Base-by-base conservation (phyloP, 176 grass and related monocot species). In the Ensete glaucum region DNA sequence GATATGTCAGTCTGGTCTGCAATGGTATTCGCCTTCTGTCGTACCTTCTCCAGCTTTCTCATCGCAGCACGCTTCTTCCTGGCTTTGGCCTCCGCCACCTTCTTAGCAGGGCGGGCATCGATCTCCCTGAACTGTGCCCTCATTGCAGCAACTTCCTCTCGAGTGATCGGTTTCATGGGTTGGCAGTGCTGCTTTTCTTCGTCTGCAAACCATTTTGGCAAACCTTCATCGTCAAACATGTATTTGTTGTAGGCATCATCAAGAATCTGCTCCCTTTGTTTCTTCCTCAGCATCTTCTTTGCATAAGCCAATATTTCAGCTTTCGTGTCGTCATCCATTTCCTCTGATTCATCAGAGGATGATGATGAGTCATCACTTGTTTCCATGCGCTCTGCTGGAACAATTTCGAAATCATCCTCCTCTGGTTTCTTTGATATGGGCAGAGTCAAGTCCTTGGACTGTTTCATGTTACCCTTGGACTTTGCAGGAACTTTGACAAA, bases 251-350 rank as follows among this genome's bases (percentile, higher is more conserved):
- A 99, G 64, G 88, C 86, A 54, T 94, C 91, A 53, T 99, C 95
- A 20, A 99, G 88, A 53, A 99, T 94, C 72, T 94, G 88, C 73
- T 99, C 95, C 69, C 95, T 88, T 66, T 91, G 86, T 78, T 99
- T 99, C 88, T 99, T 99, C 79, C 90, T 89, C 80, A 94, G 10
- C 95, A 99, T 99, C 60, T 99, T 94, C 69, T 91, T 93, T 8
- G 95, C 95, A 23, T 94, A 94, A 23, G 95, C 90, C 73, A 98
- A 82, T 53, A 94, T 84, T 82, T 98, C 95, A 51, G 90, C 86
- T 75, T 98, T 98, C 17, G 70, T 81, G 53, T 86, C 52, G 49
- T 85, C 86, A 10, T 98, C 76, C 0, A 92, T 77, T 14, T 94
- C 91, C 56, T 88, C 85, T 34, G 87, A 92, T 68, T 88, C 88